Evolutionary conservation across 2,329 filamentous ascomycete genomes (phyloP), one percentile per base, ranked within the genome.

Genomic region (Gaeumannomyces tritici): DNA sequence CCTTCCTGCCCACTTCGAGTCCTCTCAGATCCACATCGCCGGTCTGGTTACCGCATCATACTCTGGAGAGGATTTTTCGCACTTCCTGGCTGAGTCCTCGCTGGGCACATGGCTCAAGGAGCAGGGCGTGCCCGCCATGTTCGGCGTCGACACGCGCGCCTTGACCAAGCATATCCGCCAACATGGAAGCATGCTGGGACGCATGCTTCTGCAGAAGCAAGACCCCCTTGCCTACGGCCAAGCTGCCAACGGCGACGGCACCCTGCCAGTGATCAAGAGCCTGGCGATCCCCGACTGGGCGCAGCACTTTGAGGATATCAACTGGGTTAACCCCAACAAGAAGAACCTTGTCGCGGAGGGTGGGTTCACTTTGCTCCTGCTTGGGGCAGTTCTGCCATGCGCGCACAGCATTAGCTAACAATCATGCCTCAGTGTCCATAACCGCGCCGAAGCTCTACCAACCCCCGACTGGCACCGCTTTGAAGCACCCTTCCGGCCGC

Each of bases 91-190:
- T 57, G 82, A 85, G 67, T 97, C 93, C 57, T 98, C 93, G 4
- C 81, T 99, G 61, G 93, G 93, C 64, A 83, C 89, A 74, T 99
- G 95, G 95, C 83, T 99, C 71, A 96, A 97, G 80, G 92, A 98
- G 77, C 90, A 98, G 76, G 90, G 88, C 64, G 83, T 99, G 62
- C 95, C 95, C 55, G 95, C 93, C 70, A 92, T 99, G 75, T 95
- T 95, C 72, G 95, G 92, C 63, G 89, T 99, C 65, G 95, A 99
- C 78, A 99, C 95, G 57, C 84, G 95, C 73, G 89, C 90, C 62
- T 79, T 99, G 74, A 99, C 95, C 61, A 97, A 98, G 83, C 89
- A 88, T 73, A 96, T 99, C 69, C 86, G 95, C 69, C 84, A 96
- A 71, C 87, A 96, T 76, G 95, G 95, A 72, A 96, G 92, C 80